These are phyloP conservation scores for Allomyces javanicus DNA, from an alignment of 192 early-diverging fungal genomes.

Conservation along the genomic window DNA sequence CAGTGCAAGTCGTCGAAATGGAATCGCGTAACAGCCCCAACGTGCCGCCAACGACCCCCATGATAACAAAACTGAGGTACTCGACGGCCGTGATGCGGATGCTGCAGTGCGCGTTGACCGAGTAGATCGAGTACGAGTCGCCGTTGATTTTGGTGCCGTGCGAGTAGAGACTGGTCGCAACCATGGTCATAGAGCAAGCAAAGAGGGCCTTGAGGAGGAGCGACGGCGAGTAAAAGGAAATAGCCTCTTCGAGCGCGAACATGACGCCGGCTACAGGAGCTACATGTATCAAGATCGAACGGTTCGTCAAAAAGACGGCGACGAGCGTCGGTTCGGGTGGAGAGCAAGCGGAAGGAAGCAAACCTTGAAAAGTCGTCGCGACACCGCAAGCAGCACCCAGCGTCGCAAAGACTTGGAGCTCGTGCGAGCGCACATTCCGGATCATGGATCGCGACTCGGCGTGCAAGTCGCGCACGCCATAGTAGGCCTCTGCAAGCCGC, in stretches of 20 bases:
- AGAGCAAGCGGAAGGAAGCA: neutral
- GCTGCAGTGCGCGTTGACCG: neutral
- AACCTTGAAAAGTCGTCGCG: neutral
- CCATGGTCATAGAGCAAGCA: neutral
- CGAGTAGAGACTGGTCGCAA: neutral
- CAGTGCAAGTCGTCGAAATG: too few species aligned
- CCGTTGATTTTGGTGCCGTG: neutral
- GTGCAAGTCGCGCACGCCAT: too few species aligned
- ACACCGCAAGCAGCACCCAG: neutral
- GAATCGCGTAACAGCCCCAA: too few species aligned
- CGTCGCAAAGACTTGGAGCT: neutral
- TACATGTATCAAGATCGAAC: neutral
- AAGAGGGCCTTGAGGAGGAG: neutral
- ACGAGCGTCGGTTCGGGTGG: too few species aligned
- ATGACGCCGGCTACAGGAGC: neutral
- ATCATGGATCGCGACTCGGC: neutral
- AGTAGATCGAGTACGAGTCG: neutral
- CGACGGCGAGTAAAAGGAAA: neutral
- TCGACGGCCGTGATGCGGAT: too few species aligned
- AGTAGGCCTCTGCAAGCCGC: neutral
- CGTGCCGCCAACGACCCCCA: too few species aligned
- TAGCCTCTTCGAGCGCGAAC: neutral
- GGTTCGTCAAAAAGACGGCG: too few species aligned
- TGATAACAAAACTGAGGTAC: too few species aligned
- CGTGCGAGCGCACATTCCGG: neutral